Evolutionary conservation across 106 monocot species (phyloP).

Genomic region (Amphibolis antarctica): DNA sequence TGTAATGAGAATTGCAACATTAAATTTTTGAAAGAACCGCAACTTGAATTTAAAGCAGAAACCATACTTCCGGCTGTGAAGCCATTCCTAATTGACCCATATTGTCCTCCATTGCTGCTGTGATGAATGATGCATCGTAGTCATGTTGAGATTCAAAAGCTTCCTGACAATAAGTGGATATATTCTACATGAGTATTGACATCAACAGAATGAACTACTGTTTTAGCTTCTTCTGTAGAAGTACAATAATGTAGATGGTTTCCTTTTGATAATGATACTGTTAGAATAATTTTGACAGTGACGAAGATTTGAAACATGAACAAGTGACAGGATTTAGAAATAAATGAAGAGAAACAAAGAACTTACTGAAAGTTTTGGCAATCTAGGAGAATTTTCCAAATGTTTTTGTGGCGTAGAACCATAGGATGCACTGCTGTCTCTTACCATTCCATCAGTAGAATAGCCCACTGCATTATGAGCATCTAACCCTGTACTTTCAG

Average conservation of each 20-base stretch:
- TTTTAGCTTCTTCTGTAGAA: too few species aligned
- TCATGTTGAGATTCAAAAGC: conserved; percentile 26
- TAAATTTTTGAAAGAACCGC: too few species aligned
- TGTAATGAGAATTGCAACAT: too few species aligned
- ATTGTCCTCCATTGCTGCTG: conserved; percentile 24
- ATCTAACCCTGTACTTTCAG: conserved; percentile 7
- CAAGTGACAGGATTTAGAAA: too few species aligned
- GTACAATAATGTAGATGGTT: too few species aligned
- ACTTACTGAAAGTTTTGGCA: conserved; percentile 50
- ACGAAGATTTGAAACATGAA: too few species aligned
- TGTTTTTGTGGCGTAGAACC: conserved; percentile 18
- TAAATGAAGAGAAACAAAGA: neutral
- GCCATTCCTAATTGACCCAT: conserved; percentile 12
- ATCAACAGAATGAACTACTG: too few species aligned
- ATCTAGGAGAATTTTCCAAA: conserved; percentile 15
- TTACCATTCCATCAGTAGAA: conserved; percentile 36
- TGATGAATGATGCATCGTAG: conserved; percentile 32
- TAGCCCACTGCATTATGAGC: conserved; percentile 23
- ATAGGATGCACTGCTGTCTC: conserved; percentile 29
- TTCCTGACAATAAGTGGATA: conserved; percentile 14
- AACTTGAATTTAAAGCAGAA: neutral
- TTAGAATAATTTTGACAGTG: too few species aligned
- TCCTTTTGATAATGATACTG: too few species aligned
- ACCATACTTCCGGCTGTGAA: conserved; percentile 37
- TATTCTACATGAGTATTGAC: neutral